Evolutionary conservation across 352 stramenopile species (phyloP).

Genomic region (Phytophthora constricta): DNA sequence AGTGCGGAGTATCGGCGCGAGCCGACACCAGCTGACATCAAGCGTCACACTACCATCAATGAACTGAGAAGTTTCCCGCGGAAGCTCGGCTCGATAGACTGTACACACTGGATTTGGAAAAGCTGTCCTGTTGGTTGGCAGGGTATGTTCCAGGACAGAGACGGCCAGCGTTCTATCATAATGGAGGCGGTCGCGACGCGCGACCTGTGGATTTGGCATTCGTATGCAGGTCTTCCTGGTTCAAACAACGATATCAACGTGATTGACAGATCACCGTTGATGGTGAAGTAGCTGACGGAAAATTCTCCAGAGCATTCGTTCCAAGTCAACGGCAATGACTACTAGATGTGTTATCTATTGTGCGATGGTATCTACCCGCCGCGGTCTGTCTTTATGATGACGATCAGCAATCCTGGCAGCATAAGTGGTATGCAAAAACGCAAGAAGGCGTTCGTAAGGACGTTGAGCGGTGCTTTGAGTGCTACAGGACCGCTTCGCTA

Average conservation of each 20-base stretch:
- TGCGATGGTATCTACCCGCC: conserved; percentile 33
- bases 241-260: conserved; percentile 44
- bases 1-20: conserved; percentile 13
- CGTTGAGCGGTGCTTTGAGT: conserved; percentile 42
- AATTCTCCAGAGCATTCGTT: conserved; percentile 3
- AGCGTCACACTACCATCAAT: conserved; percentile 1
- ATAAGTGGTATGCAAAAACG: conserved; percentile 12
- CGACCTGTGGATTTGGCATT: conserved; percentile 35
- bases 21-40: conserved; percentile 14
- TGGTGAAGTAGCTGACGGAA: conserved; percentile 12
- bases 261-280: conserved; percentile 26
- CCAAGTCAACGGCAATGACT: conserved; percentile 17
- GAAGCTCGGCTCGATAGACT: conserved; percentile 34
- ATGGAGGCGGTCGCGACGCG: conserved; percentile 24
- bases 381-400: conserved; percentile 35
- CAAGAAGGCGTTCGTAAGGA: conserved; percentile 37
- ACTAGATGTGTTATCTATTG: conserved; percentile 28
- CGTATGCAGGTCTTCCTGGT: conserved; percentile 17
- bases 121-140: conserved; percentile 24
- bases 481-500: conserved; percentile 5
- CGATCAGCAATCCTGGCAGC: conserved; percentile 23
- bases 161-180: conserved; percentile 4
- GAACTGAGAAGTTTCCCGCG: conserved; percentile 22
- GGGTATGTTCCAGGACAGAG: conserved; percentile 19
- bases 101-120: conserved; percentile 33